Evolutionary conservation across 768 basidiomycete genomes (phyloP), one percentile per base, ranked within the genome.

Genomic region (Naganishia onofrii): DNA sequence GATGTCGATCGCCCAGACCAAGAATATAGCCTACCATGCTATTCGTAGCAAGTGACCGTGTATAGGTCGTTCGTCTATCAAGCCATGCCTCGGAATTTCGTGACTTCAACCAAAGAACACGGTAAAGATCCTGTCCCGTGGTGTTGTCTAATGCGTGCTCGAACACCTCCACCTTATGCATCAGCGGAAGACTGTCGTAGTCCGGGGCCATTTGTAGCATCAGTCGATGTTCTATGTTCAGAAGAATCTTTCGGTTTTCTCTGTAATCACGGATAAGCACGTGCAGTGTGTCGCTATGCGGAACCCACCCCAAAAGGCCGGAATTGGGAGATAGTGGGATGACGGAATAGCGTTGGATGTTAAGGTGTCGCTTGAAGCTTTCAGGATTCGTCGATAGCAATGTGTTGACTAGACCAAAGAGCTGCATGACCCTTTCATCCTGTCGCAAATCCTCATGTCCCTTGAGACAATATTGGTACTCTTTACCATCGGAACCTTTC

Each of bases 151-250:
- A 84, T 7, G 96, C 94, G 75, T 98, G 97, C 81, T 98, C 93
- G 82, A 99, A 99, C 3, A 99, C 96, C 79, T 99, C 96, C 48
- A 99, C 91, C 84, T 99, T 99, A 80, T 99, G 95, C 60, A 99
- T 85, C 5, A 97, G 84, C 34, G 90, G 92, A 34, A 98, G 84
- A 76, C 89, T 91, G 80, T 98, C 95, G 80, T 98, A 99, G 78
- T 98, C 95, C 12, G 96, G 95, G 10, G 96, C 96, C 95, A 97
- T 98, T 85, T 99, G 96, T 8, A 97, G 87, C 90, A 99, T 99
- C 70, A 99, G 83, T n/a, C 94, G 88, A 77, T 97, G 95, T 82
- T 99, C 96, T 68, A 98, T 96, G 79, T 99, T 97, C 69, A 98
- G 85, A 21, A 98, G 84, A 31, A 99, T 93, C 83, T 99, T 98